Evolutionary conservation across 495 filamentous ascomycete species (phyloP).

Genomic region (Daldinia decipiens): DNA sequence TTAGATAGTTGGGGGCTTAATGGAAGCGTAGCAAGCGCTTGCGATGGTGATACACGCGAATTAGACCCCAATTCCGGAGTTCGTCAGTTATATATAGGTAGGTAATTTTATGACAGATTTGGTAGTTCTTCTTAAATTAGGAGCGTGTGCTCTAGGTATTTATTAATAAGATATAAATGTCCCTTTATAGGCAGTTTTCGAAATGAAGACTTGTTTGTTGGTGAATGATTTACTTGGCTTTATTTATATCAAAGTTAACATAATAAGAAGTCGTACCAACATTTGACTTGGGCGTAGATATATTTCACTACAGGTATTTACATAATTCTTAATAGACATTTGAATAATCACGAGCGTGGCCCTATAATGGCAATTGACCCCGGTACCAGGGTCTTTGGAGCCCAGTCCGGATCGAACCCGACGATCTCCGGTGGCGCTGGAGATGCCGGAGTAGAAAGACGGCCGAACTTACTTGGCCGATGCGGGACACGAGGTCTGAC

Average conservation of each 20-base stretch:
- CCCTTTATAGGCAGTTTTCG: too few relatives aligned
- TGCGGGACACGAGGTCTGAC: neutral
- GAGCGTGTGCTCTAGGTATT: neutral
- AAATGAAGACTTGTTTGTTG: too few relatives aligned
- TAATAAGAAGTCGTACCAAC: too few relatives aligned
- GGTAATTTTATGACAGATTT: too few relatives aligned
- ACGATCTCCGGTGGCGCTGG: slow-evolving; percentile 41
- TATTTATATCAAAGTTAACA: too few relatives aligned
- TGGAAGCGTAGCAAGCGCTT: slow-evolving; percentile 15
- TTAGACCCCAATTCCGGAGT: neutral
- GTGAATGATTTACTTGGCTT: too few relatives aligned
- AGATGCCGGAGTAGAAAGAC: slow-evolving; percentile 21
- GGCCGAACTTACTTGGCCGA: slow-evolving; percentile 1
- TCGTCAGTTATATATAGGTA: too few relatives aligned
- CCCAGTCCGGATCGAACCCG: slow-evolving; percentile 23
- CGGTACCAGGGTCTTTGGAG: neutral
- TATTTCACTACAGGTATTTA: too few relatives aligned
- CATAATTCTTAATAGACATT: too few relatives aligned
- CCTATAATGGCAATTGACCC: neutral
- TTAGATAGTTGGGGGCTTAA: slow-evolving; percentile 19
- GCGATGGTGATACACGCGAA: neutral
- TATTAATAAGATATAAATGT: neutral
- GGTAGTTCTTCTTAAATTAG: too few relatives aligned
- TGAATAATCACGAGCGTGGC: neutral
- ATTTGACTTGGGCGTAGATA: too few relatives aligned